Evolutionary conservation across 495 filamentous ascomycete genomes (phyloP).

Genomic region (Trypethelium eluteriae): DNA sequence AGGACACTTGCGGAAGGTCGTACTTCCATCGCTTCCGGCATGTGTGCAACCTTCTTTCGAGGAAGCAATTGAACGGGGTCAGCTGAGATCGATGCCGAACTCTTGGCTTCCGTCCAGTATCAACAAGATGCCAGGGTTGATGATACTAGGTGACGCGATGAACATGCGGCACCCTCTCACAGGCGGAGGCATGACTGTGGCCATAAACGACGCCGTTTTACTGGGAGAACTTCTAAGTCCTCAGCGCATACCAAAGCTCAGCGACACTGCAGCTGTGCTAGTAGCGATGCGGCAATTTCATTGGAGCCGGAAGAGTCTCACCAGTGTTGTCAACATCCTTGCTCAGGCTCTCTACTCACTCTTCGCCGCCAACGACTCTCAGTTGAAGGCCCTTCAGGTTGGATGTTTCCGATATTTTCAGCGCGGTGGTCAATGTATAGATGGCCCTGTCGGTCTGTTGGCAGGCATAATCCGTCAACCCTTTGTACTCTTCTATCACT

Average conservation of each 20-base stretch:
- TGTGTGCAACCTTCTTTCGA: constrained; percentile 64
- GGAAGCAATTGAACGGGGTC: constrained; percentile 64
- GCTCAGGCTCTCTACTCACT: constrained; percentile 84
- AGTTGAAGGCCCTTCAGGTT: constrained; percentile 71
- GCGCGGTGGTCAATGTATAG: constrained; percentile 58
- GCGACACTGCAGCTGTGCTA: constrained; percentile 54
- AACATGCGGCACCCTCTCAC: constrained; percentile 97
- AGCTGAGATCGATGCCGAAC: constrained; percentile 82
- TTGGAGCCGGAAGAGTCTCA: constrained; percentile 74
- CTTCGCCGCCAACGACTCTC: constrained; percentile 75
- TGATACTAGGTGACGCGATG: constrained; percentile 82
- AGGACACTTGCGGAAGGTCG: constrained; percentile 64
- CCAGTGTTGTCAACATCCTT: constrained; percentile 89
- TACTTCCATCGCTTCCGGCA: constrained; percentile 70
- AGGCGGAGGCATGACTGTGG: constrained; percentile 93
- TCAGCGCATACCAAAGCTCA: constrained; percentile 56
- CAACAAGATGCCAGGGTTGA: constrained; percentile 61
- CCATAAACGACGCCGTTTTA: constrained; percentile 76
- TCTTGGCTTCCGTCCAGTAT: constrained; percentile 75
- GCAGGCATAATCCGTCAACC: constrained; percentile 77
- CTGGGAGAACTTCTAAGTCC: constrained; percentile 65
- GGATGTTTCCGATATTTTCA: constrained; percentile 95
- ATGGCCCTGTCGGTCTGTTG: constrained; percentile 72
- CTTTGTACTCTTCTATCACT: constrained; percentile 76
- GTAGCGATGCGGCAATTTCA: constrained; percentile 71